Base-by-base conservation (phyloP, 495 filamentous ascomycete species). In the Cudoniella acicularis region DNA sequence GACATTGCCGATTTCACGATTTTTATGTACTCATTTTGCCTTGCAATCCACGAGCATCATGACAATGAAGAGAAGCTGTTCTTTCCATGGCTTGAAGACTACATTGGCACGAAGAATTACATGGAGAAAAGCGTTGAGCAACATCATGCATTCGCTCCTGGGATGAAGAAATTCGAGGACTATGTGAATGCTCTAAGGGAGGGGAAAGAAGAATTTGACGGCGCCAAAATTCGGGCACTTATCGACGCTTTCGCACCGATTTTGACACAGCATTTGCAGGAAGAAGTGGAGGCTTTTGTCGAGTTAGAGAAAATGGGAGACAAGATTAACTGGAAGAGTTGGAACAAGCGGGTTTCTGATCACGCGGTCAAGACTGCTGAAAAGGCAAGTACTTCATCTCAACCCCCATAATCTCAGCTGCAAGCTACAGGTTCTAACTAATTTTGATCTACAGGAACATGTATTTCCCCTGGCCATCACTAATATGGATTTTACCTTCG, bases 401-500 rank as follows among this genome's bases (percentile, higher is more conserved):
- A 21, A 25, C 4, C 13, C 49, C 18, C n/a, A n/a, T n/a, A n/a
- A n/a, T n/a, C 24, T n/a, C 13, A 48, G n/a, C 10, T 17, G 11
- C 18, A 11, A 24, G 40, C n/a, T n/a, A n/a, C n/a, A 22, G 11
- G 30, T 47, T 6, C 18, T 30, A 1, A 30, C 21, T 22, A 17
- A 20, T 20, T 48, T 42, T 46, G 25, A 52, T 46, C 47, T 11
- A 3, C 25, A 67, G 65, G 49, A 60, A 26, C 53, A 49, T 18
- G 51, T 26, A 23, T 50, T 74, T 11, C 64, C 67, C 4, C 56
- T 67, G 21, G 23, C 63, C 1, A 59, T 77, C 60, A 73, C 70
- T 2, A 69, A 67, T 10, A 71, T 80, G 67, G 73, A 80, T 58
- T 52, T 71, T 9, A 73, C 67, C 0, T 78, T 75, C 56, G 72